Conservation (phyloP, 306 rosid genomes). For the Vigna radiata region DNA sequence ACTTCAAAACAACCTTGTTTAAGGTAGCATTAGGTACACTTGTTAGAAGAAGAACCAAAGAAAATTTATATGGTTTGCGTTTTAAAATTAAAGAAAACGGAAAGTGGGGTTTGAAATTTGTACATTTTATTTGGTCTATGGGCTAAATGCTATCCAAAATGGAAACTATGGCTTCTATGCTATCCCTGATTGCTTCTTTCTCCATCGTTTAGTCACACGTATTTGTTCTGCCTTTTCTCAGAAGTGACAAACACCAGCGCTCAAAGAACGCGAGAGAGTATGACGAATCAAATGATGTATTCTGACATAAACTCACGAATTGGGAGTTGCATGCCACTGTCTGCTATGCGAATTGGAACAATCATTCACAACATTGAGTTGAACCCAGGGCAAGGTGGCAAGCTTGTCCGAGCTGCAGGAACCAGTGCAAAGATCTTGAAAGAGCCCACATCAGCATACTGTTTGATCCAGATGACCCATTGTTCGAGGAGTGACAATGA, state of each 20-base stretch:
- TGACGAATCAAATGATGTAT: slow-evolving; percentile 63
- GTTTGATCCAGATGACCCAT: too few species aligned
- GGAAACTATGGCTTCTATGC: slow-evolving; percentile 1
- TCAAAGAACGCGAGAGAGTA: slow-evolving; percentile 53
- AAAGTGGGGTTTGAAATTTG: not conserved
- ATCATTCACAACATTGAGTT: slow-evolving; percentile 87
- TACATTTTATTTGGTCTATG: not conserved
- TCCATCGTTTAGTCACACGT: not conserved
- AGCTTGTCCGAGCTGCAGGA: too few species aligned
- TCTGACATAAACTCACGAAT: slow-evolving; percentile 76
- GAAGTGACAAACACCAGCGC: slow-evolving; percentile 41
- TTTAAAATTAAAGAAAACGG: not conserved
- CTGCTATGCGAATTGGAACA: slow-evolving; percentile 84
- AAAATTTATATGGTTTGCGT: not conserved
- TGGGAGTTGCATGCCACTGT: slow-evolving; percentile 88
- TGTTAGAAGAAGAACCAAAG: not conserved
- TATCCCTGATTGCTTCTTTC: not conserved
- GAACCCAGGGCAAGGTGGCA: too few species aligned
- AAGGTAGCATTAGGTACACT: not conserved
- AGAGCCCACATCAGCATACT: too few species aligned
- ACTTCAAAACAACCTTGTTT: not conserved
- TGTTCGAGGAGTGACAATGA: too few species aligned
- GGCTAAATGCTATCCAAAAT: not conserved
- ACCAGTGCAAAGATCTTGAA: slow-evolving; percentile 90
- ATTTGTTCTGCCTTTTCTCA: slow-evolving; percentile 27